Evolutionary conservation across 78 protist genomes (phyloP), one percentile per base, ranked within the genome.

Genomic region (Cyanophora paradoxa): DNA sequence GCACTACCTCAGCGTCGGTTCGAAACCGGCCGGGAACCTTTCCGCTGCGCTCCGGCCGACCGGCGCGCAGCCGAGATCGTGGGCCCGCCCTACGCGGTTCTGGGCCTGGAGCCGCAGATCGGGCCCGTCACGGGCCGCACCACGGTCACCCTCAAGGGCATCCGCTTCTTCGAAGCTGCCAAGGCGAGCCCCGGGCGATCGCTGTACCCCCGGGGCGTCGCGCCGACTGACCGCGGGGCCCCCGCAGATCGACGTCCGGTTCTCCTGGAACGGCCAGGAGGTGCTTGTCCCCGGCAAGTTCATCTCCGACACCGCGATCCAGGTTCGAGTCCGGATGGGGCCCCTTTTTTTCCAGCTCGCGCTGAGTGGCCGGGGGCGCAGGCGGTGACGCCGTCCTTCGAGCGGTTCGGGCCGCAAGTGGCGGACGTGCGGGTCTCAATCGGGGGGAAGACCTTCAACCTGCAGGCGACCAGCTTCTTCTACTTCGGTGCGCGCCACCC

Each of bases 41-140:
- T 13, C 8, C 8, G n/a, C n/a, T 13, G 50, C n/a, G 13, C 8
- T 14, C 8, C 13, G 8, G n/a, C n/a, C 8, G 13, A 8, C 8
- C 50, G 4, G 59, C 59, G 62, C 48, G 79, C 62, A 16, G 64
- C 79, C 8, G 69, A 64, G 34, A 57, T 74, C 62, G 70, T 62
- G 30, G 79, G 79, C n/a, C 79, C 79, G 30, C 79, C 79, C 28
- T 74, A 74, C 44, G 79, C 79, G 34, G 41, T 59, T 4, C 33
- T 8, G 10, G 6, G 3, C 33, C 30, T 59, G 20, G 63, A 13
- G 44, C 79, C 79, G 0, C 1, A 22, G 19, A 42, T 41, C 26
- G 79, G 79, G 31, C 79, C 79, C 30, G 5, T 28, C 56, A 74
- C 71, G 4, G 79, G 79, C 3, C 19, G 11, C n/a, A 42, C 72